A percentile compares a stretch with the other conserved stretches of the same genome.
These are phyloP conservation scores for Diutina scorzettiae DNA, from an alignment of 1,139 yeast species.

Conservation along the genomic window DNA sequence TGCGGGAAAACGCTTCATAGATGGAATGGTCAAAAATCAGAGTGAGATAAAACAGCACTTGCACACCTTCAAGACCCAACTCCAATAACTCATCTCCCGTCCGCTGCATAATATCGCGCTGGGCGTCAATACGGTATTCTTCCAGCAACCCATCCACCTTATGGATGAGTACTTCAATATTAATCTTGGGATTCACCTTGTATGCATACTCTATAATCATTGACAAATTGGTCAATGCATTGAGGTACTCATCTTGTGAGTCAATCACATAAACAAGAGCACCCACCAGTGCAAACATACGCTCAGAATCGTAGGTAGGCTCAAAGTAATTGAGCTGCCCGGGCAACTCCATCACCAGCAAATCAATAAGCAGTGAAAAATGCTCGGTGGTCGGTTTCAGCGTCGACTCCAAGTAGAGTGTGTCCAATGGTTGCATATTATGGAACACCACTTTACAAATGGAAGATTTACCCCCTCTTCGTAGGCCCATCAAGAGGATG, in stretches of 20 bases:
- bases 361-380: slow-evolving; percentile 66
- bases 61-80: slow-evolving; percentile 82
- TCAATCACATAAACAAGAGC: slow-evolving; percentile 92
- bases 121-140: slow-evolving; percentile 88
- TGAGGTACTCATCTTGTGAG: slow-evolving; percentile 86
- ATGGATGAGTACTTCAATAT: slow-evolving; percentile 86
- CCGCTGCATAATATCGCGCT: slow-evolving; percentile 91
- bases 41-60: slow-evolving; percentile 81
- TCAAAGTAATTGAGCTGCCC: slow-evolving; percentile 89
- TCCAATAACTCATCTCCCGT: slow-evolving; percentile 89
- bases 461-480: slow-evolving; percentile 76
- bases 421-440: slow-evolving; percentile 92
- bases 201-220: slow-evolving; percentile 84
- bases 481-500: slow-evolving; percentile 73
- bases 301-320: slow-evolving; percentile 68
- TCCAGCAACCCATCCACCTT: slow-evolving; percentile 92
- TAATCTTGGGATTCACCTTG: slow-evolving; percentile 72
- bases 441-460: slow-evolving; percentile 93
- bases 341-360: slow-evolving; percentile 92
- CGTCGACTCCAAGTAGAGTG: slow-evolving; percentile 81
- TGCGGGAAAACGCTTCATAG: slow-evolving; percentile 88
- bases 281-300: slow-evolving; percentile 74
- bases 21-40: slow-evolving; percentile 93
- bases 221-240: slow-evolving; percentile 80
- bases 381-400: slow-evolving; percentile 78